Base-by-base conservation (phyloP, 306 rosid genomes). In the Bauhinia variegata region DNA sequence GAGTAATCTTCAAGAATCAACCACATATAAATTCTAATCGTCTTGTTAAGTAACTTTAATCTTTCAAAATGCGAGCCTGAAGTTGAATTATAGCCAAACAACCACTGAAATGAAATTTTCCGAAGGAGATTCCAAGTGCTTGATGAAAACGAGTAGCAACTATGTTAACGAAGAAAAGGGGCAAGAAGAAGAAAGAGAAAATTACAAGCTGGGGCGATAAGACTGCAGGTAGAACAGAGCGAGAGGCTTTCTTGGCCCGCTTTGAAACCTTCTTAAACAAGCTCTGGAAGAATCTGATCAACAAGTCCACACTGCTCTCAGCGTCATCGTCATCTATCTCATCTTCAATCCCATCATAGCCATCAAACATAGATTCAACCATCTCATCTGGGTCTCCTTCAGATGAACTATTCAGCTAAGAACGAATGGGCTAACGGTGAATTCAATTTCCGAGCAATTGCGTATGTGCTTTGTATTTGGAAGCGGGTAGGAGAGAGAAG, bases 241-340 rank as follows among this genome's bases (percentile, higher is more conserved):
- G 88, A 15, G 87, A 78, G 17, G 88, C 95, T 63, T 83, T 88
- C 82, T 85, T 88, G 13, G 95, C 95, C 4, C 82, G 78, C 80
- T 75, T 88, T 15, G 95, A 76, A 39, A 88, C 68, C 23, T 88
- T 88, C 82, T 60, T 83, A 67, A 83, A 81, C 88, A 79, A 83
- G 76, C 95, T 88, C 52, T 75, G 95, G 23, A 85, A 56, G 78
- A 88, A 85, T 75, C 79, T 78, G 43, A 88, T 69, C 53, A 88
- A 75, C 87, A 88, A 76, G 77, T 88, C 91, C 1, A 88, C 75
- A 34, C 91, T 88, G 52, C 87, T 88, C 71, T 88, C 91, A 5
- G 85, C 69, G 1, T 88, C 95, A 6, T 82, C 89, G 14, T 75
- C 88, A 23, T 86, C 84, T 43, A 32, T 36, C 11, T 85, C 90